Percentiles rank a stretch among this genome's conserved stretches.
Evolutionary conservation across 2,329 filamentous ascomycete species (phyloP).

Genomic region (Septoria linicola): DNA sequence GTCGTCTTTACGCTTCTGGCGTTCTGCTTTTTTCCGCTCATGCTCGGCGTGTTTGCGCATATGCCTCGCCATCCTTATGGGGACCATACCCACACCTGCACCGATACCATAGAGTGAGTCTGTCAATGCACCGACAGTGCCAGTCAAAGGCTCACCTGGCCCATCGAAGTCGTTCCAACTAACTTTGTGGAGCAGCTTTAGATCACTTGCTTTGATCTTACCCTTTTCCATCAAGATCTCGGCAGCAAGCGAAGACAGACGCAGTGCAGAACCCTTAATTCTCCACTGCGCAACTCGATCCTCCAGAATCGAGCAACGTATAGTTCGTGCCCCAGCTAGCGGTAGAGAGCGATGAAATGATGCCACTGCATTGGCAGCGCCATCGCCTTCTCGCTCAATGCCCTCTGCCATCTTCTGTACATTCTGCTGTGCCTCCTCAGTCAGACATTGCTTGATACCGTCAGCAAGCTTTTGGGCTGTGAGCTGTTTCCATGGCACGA

Average conservation of each 20-base stretch:
- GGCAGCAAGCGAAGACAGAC: conserved; percentile 64
- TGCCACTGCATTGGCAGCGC: conserved; percentile 66
- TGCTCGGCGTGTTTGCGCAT: conserved; percentile 56
- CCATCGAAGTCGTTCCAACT: conserved; percentile 77
- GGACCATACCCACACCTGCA: conserved; percentile 63
- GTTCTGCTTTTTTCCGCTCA: conserved; percentile 48
- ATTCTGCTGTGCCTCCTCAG: conserved; percentile 58
- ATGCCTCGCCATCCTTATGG: conserved; percentile 60
- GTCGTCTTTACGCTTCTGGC: conserved; percentile 33
- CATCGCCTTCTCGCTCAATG: conserved; percentile 66
- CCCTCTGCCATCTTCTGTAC: conserved; percentile 59
- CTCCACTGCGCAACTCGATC: conserved; percentile 66
- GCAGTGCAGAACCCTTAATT: conserved; percentile 59
- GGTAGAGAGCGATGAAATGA: conserved; percentile 64
- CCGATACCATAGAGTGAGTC: conserved; percentile 59
- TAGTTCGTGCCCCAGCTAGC: conserved; percentile 46
- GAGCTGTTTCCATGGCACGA: conserved; percentile 67
- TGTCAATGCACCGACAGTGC: conserved; percentile 61
- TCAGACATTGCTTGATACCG: conserved; percentile 68
- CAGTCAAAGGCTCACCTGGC: conserved; percentile 70
- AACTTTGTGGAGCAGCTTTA: conserved; percentile 61
- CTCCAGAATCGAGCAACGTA: conserved; percentile 65
- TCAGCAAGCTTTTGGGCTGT: conserved; percentile 64
- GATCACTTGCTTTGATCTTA: conserved; percentile 61
- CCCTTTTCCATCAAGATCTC: conserved; percentile 62